Evolutionary conservation across 768 basidiomycete species (phyloP).

Genomic region (Strobilomyces echinocephalus): DNA sequence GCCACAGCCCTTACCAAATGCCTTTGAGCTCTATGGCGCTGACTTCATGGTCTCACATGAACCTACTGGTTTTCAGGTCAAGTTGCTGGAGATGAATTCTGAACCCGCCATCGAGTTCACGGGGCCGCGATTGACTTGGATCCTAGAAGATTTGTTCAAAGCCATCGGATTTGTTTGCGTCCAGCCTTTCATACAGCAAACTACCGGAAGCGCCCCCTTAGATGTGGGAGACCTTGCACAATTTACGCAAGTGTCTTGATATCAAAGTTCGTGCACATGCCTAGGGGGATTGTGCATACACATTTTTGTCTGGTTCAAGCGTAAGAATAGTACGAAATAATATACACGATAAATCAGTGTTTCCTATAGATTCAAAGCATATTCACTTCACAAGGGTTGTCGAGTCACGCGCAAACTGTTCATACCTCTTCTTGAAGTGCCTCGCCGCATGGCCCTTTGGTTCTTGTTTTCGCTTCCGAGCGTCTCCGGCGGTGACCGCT

Average conservation of each 20-base stretch:
- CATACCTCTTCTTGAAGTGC: constrained; percentile 11
- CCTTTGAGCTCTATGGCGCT: constrained; percentile 93
- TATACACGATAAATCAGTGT: not conserved
- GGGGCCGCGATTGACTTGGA: constrained; percentile 74
- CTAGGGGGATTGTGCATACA: not conserved
- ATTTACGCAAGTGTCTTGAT: constrained; percentile 68
- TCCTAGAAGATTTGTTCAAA: constrained; percentile 75
- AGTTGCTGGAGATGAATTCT: constrained; percentile 87
- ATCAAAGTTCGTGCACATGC: constrained; percentile 45
- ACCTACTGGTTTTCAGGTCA: constrained; percentile 47
- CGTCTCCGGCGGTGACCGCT: not conserved
- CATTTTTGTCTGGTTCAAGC: not conserved
- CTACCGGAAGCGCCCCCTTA: constrained; percentile 33
- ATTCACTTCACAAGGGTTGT: not conserved
- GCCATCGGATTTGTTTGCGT: constrained; percentile 66
- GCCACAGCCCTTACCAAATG: constrained; percentile 74
- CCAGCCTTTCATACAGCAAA: constrained; percentile 47
- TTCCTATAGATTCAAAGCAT: constrained; percentile 7
- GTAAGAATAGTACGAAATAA: not conserved
- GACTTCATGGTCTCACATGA: constrained; percentile 76
- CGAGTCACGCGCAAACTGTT: not conserved
- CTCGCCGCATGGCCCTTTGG: not conserved
- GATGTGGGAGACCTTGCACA: constrained; percentile 43
- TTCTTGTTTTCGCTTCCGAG: constrained; percentile 15
- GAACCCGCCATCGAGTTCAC: constrained; percentile 96